A percentile compares a stretch with the other conserved stretches of the same genome.
Evolutionary conservation across 169 alveolate species (phyloP).

Genomic region (Eimeria necatrix): DNA sequence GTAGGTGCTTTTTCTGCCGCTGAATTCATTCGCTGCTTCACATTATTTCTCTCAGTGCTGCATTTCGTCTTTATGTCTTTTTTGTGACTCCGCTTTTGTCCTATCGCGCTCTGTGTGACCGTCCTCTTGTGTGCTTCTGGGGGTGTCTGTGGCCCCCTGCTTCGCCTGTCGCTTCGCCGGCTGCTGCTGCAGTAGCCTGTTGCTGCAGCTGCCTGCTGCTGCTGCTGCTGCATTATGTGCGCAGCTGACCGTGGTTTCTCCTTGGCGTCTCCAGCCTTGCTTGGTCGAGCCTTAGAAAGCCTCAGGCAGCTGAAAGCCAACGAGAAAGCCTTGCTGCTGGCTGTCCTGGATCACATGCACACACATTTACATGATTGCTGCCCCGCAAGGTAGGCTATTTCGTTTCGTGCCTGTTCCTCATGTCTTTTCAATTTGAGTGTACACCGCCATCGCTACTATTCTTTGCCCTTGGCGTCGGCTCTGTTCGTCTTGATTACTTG

Average conservation of each 20-base stretch:
- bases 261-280: slow-evolving; percentile 16
- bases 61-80: background rate
- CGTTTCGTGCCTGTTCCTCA: background rate
- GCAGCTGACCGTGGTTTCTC: slow-evolving; percentile 20
- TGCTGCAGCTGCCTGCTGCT: background rate
- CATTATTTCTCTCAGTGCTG: background rate
- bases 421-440: too few relatives aligned
- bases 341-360: slow-evolving; percentile 3
- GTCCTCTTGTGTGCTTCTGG: background rate
- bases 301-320: slow-evolving; percentile 57
- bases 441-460: background rate
- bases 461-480: background rate
- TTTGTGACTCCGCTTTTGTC: background rate
- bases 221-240: background rate
- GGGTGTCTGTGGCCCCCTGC: background rate
- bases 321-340: slow-evolving; percentile 64
- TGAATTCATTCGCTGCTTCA: background rate
- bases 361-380: slow-evolving; percentile 43
- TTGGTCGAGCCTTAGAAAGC: slow-evolving; percentile 16
- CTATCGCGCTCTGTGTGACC: background rate
- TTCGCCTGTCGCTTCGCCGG: background rate
- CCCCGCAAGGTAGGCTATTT: slow-evolving; percentile 43
- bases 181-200: slow-evolving; percentile 7
- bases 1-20: background rate
- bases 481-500: background rate